These are phyloP conservation scores for Babesia bovis DNA, from an alignment of 169 alveolate species.

Conservation along the genomic window DNA sequence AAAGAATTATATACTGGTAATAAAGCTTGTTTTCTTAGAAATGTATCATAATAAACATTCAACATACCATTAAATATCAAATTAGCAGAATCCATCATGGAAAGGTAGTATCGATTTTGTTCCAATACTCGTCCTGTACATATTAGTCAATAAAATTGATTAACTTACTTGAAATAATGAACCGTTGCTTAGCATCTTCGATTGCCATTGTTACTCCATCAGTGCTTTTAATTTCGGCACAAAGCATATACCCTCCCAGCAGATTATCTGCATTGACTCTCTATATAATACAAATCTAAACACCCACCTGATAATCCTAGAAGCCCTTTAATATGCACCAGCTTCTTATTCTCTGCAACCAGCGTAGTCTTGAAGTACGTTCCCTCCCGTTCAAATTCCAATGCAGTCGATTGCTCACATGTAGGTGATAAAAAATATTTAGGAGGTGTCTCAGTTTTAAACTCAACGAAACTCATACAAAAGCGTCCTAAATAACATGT, in stretches of 20 bases:
- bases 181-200: background rate
- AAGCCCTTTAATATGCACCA: background rate
- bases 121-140: conserved; percentile 9
- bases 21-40: background rate
- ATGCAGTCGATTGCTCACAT: background rate
- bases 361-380: background rate
- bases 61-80: conserved; percentile 19
- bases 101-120: conserved; percentile 2
- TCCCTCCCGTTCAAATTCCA: background rate
- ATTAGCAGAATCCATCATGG: background rate
- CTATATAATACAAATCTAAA: background rate
- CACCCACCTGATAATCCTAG: background rate
- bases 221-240: conserved; percentile 7
- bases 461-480: background rate
- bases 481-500: background rate
- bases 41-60: background rate
- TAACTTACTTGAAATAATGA: background rate
- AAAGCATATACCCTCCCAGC: background rate
- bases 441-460: background rate
- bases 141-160: background rate
- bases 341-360: background rate
- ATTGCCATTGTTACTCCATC: background rate
- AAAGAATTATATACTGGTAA: background rate
- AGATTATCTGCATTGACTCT: background rate
- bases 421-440: background rate